Base-by-base conservation (phyloP, 2,329 filamentous ascomycete genomes). In the Microsporum ferrugineum region DNA sequence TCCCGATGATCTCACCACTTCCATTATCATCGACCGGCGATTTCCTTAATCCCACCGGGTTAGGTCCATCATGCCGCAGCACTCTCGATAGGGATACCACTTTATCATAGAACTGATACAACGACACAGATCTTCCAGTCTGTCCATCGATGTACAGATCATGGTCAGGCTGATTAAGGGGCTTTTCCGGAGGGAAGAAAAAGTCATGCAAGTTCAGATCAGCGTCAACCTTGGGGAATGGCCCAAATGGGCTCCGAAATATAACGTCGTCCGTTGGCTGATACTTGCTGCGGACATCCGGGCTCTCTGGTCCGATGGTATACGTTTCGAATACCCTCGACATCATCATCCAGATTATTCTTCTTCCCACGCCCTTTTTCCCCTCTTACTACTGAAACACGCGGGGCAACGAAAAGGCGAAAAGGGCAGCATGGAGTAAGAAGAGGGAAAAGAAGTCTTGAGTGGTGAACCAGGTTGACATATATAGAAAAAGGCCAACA, bases 121-220 rank as follows among this genome's bases (percentile, higher is more conserved):
- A 17, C 1, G 57, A 59, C 7, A 63, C 49, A 8, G 41, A 56
- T 3, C 33, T 58, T 12, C 43, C 57, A 4, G 49, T 60, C 33
- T 47, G 34, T n/a, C 38, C 62, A 47, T 63, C 62, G 29, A 63
- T 61, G 51, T 60, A 63, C 5, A 61, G 62, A 38, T 61, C 62
- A 31, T 63, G 60, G 51, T 63, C 62, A 2, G 56, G 38, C 10
- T 7, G 33, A 7, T 59, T 27, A 34, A 63, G 33, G 8, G 60
- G 49, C 7, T 60, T 53, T 29, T 55, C 33, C 33, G 39, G 62
- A 7, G 60, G 62, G 34, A 63, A 63, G 31, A 57, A 51, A 36
- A 61, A 63, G 4, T 63, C 59, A 53, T 63, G 62, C 27, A 63
- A 14, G 17, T 61, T 61, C 43, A 63, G 33, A 51, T 59, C 53